Evolutionary conservation across 2,329 filamentous ascomycete genomes (phyloP).

Genomic region (Malbranchea zuffiana): DNA sequence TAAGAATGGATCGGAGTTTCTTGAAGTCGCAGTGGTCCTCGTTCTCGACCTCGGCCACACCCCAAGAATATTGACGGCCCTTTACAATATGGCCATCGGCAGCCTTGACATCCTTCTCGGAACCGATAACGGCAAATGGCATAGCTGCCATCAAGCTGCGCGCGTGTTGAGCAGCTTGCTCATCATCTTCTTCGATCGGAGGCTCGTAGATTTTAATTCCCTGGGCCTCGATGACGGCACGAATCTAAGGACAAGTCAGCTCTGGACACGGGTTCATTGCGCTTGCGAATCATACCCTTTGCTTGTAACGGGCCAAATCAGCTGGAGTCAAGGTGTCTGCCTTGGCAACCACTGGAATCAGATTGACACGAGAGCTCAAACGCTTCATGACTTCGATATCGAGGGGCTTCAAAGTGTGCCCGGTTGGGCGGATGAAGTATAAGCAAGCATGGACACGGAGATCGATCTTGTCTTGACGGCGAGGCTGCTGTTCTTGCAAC

Average conservation of each 20-base stretch:
- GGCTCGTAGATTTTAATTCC: slow-evolving; percentile 99
- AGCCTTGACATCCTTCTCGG: slow-evolving; percentile 98
- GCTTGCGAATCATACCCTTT: slow-evolving; percentile 54
- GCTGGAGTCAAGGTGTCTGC: slow-evolving; percentile 91
- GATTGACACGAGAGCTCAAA: slow-evolving; percentile 91
- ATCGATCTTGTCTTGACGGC: slow-evolving; percentile 96
- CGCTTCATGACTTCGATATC: slow-evolving; percentile 99
- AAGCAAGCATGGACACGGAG: slow-evolving; percentile 95
- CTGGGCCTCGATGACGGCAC: slow-evolving; percentile 90
- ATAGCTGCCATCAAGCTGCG: slow-evolving; percentile 91
- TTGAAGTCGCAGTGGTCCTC: slow-evolving; percentile 99
- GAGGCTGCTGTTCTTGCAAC: slow-evolving; percentile 99
- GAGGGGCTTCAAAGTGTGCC: slow-evolving; percentile 94
- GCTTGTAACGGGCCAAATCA: slow-evolving; percentile 89
- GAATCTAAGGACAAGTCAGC: slow-evolving; percentile 51
- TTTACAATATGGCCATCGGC: slow-evolving; percentile 93
- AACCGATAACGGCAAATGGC: slow-evolving; percentile 97
- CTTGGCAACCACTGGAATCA: slow-evolving; percentile 98
- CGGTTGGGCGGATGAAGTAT: slow-evolving; percentile 98
- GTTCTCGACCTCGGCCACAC: slow-evolving; percentile 98
- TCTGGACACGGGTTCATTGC: neutral
- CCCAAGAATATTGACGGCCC: slow-evolving; percentile 98
- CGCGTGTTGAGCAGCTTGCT: slow-evolving; percentile 88
- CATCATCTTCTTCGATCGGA: slow-evolving; percentile 94
- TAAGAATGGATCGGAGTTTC: slow-evolving; percentile 97